Evolutionary conservation across 2,329 filamentous ascomycete genomes (phyloP).

Genomic region (Botrytis galanthina): DNA sequence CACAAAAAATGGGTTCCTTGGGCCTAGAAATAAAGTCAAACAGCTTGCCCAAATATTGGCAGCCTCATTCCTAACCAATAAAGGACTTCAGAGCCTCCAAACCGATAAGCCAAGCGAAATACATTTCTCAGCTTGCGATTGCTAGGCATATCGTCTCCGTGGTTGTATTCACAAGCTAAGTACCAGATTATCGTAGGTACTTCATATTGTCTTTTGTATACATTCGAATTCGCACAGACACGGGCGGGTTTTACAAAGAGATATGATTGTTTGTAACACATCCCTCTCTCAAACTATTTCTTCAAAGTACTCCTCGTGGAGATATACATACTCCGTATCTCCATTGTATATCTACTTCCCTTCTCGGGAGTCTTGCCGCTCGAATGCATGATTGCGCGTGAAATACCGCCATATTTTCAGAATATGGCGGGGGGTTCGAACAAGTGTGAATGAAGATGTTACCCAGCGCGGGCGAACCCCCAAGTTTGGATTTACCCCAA

Average conservation of each 20-base stretch:
- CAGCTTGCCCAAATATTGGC: neutral
- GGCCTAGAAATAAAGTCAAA: neutral
- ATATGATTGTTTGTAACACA: neutral
- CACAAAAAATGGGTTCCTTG: neutral
- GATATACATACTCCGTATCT: constrained; percentile 11
- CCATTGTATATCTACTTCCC: neutral
- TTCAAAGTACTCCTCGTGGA: neutral
- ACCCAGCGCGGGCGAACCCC: neutral
- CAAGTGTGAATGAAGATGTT: neutral
- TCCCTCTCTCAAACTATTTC: neutral
- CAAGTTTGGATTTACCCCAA: neutral
- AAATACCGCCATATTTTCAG: neutral
- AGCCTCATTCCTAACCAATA: neutral
- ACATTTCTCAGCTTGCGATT: neutral
- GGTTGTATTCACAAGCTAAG: neutral
- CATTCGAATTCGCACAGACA: neutral
- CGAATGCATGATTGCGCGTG: neutral
- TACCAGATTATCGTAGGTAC: neutral
- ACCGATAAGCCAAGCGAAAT: neutral
- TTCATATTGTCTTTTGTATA: neutral
- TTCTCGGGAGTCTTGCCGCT: neutral
- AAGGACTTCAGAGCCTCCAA: neutral
- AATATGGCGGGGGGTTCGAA: neutral
- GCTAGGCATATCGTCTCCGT: neutral
- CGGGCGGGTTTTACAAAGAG: neutral